phyloP scores from a whole-genome alignment of 306 rosid species.

The Lagenaria siceraria region DNA sequence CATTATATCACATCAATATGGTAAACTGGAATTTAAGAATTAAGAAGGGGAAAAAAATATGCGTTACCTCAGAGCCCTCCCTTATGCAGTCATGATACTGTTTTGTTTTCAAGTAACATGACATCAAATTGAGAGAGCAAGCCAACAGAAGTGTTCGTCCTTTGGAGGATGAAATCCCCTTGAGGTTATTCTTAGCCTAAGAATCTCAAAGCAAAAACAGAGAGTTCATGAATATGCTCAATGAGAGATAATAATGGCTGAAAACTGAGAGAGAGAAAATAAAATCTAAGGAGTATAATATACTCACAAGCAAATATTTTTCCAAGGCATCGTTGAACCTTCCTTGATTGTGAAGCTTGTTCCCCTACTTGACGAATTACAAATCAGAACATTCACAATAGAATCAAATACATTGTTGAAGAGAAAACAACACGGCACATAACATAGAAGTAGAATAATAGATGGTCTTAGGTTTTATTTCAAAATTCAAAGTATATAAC shows the following conservation, averaged over 20 bases:
- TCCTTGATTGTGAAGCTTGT: slow-evolving; percentile 75
- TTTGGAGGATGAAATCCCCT: slow-evolving; percentile 50
- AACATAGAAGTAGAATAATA: background rate
- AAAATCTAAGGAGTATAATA: slow-evolving; percentile 5
- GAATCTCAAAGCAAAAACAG: slow-evolving; percentile 18
- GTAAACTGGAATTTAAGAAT: background rate
- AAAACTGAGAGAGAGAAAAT: background rate
- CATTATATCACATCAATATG: slow-evolving; percentile 5
- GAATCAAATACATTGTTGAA: background rate
- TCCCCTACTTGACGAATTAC: slow-evolving; percentile 50
- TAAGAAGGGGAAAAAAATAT: slow-evolving; percentile 12
- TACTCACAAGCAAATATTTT: slow-evolving; percentile 72
- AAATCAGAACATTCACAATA: slow-evolving; percentile 9
- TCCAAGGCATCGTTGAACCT: slow-evolving; percentile 54
- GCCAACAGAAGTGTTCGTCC: slow-evolving; percentile 67
- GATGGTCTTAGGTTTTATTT: background rate
- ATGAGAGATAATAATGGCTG: background rate
- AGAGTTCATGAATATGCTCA: background rate
- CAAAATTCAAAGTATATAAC: background rate
- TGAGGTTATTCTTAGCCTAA: slow-evolving; percentile 81
- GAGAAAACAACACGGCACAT: background rate
- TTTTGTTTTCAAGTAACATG: slow-evolving; percentile 82
- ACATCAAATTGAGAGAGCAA: slow-evolving; percentile 91
- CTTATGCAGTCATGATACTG: slow-evolving; percentile 67
- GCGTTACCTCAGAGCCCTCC: slow-evolving; percentile 86